Conservation (phyloP, 2,329 filamentous ascomycete genomes). For the Monosporascus sp. region DNA sequence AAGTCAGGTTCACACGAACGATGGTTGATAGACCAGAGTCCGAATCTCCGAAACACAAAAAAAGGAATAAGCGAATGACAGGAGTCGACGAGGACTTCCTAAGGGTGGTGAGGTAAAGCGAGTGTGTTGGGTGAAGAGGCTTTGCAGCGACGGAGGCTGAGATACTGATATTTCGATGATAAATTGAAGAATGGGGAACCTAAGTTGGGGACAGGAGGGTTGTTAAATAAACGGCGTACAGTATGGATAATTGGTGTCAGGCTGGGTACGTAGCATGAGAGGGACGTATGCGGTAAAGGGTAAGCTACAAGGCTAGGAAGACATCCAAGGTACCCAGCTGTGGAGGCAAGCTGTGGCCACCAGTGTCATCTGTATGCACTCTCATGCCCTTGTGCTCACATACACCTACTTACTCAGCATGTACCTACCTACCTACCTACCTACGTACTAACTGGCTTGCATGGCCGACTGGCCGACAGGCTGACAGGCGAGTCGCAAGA, state of each 20-base stretch:
- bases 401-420: too few relatives aligned
- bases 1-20: constrained; percentile 16
- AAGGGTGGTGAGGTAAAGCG: constrained; percentile 44
- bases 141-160: constrained; percentile 34
- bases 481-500: not conserved
- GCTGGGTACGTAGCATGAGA: constrained; percentile 1
- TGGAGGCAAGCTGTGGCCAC: too few relatives aligned
- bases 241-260: constrained; percentile 6
- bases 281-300: not conserved
- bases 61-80: constrained; percentile 64
- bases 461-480: not conserved
- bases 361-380: too few relatives aligned
- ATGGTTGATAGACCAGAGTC: constrained; percentile 29
- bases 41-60: constrained; percentile 42
- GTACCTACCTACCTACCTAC: too few relatives aligned
- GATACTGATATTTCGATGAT: constrained; percentile 26
- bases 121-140: constrained; percentile 39
- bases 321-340: not conserved
- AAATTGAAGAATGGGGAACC: constrained; percentile 26
- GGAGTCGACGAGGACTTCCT: constrained; percentile 72
- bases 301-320: not conserved
- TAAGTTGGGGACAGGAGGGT: constrained; percentile 27
- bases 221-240: constrained; percentile 25
- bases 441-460: not conserved
- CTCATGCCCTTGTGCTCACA: too few relatives aligned